These are phyloP conservation scores for Ceratobasidium sp. DNA, from an alignment of 1,284 basidiomycete genomes.

Conservation along the genomic window DNA sequence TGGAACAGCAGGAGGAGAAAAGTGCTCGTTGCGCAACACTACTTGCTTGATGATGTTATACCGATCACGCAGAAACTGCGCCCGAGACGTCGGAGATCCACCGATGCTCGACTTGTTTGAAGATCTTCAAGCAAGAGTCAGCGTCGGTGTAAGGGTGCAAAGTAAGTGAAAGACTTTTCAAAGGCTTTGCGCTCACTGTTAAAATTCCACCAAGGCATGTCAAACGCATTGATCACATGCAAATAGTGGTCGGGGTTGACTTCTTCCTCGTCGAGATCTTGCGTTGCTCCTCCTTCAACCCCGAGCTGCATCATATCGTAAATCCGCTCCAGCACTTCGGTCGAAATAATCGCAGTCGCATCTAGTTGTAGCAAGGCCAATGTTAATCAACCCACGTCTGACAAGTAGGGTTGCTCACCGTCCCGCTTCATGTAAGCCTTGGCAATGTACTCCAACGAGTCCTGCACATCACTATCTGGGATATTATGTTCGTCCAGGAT, in stretches of 20 bases:
- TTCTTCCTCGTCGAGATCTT: constrained; percentile 61
- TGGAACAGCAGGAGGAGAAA: constrained; percentile 91
- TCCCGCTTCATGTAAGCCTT: constrained; percentile 93
- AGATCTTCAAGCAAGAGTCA: constrained; percentile 54
- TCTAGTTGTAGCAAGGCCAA: constrained; percentile 49
- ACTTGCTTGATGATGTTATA: constrained; percentile 90
- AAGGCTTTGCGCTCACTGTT: constrained; percentile 86
- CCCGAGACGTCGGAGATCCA: constrained; percentile 81
- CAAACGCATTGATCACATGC: constrained; percentile 87
- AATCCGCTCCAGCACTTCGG: constrained; percentile 77
- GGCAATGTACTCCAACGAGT: constrained; percentile 84
- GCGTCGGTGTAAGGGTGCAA: constrained; percentile 49
- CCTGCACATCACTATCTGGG: constrained; percentile 75
- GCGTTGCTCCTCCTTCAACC: constrained; percentile 59
- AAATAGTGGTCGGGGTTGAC: constrained; percentile 89
- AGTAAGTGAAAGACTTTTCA: constrained; percentile 67
- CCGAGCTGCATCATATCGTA: constrained; percentile 84
- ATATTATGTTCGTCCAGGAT: constrained; percentile 76
- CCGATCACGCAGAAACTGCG: constrained; percentile 80
- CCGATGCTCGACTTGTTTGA: constrained; percentile 70
- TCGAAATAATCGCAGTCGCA: constrained; percentile 60
- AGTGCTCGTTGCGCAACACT: constrained; percentile 93
- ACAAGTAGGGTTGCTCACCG: constrained; percentile 62
- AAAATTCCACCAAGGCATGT: constrained; percentile 94
- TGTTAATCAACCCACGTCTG: constrained; percentile 50